Conservation (phyloP, 1,284 basidiomycete species). For the Fereydounia khargensis region DNA sequence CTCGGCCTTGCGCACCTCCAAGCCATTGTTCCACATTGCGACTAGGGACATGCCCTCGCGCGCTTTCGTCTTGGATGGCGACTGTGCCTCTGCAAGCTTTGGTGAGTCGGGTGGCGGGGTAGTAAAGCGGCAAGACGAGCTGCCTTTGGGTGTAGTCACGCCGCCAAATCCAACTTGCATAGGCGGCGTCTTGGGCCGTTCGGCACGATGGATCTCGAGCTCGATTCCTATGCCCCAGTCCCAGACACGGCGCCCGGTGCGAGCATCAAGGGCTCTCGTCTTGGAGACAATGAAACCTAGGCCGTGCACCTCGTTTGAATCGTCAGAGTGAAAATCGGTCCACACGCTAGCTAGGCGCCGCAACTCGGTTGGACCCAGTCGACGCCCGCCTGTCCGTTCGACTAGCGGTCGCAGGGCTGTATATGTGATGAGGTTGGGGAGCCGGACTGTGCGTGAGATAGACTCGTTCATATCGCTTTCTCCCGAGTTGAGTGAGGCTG, state of each 20-base stretch:
- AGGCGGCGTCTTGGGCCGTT: conserved; percentile 15
- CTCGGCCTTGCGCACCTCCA: conserved; percentile 45
- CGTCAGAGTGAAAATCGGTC: conserved; percentile 20
- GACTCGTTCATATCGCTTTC: conserved; percentile 7
- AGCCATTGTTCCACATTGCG: conserved; percentile 52
- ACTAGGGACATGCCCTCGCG: conserved; percentile 43
- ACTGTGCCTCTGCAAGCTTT: not conserved
- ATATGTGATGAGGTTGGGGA: conserved; percentile 47
- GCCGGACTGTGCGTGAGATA: conserved; percentile 19
- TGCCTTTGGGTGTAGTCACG: conserved; percentile 1
- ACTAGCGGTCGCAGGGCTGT: conserved; percentile 42
- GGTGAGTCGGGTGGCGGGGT: conserved; percentile 2
- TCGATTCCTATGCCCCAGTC: conserved; percentile 49
- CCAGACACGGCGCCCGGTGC: conserved; percentile 18
- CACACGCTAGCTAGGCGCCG: conserved; percentile 40
- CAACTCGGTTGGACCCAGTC: conserved; percentile 33
- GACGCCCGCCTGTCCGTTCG: conserved; percentile 40
- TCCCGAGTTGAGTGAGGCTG: conserved; percentile 8
- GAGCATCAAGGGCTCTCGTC: conserved; percentile 31
- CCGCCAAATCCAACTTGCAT: conserved; percentile 29
- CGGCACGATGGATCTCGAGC: conserved; percentile 23
- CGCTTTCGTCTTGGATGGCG: conserved; percentile 7
- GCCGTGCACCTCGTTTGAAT: conserved; percentile 21
- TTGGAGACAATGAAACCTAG: conserved; percentile 41
- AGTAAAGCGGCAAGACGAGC: not conserved